Base-by-base conservation (phyloP, 768 basidiomycete genomes). In the Arthromyces matolae region DNA sequence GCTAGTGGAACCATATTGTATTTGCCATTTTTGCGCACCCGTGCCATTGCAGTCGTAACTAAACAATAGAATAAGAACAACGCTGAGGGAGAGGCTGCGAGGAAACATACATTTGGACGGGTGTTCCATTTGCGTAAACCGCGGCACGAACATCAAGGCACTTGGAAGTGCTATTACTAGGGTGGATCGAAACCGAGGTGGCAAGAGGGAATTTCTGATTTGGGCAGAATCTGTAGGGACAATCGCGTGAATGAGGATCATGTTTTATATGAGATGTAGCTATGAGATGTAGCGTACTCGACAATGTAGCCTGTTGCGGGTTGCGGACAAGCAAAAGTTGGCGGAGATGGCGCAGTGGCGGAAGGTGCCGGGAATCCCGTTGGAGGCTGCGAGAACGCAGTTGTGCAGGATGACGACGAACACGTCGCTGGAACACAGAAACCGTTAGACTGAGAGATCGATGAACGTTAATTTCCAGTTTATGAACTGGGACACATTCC, bases 1-100 rank as follows among this genome's bases (percentile, higher is more conserved):
- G 39, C 61, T 59, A 22, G 65, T 66, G 8, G 32, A 41, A 6
- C 62, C 67, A 7, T 47, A 44, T 24, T 49, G 54, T 25, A 70
- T 38, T 8, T 60, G 19, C 67, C 68, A 70, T 22, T 60, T 51
- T 22, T 68, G 67, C 1, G 64, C 66, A 14, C 43, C 46, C 5
- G 60, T 59, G 20, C 58, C 61, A 42, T 68, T 67, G 50, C 67
- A 70, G 42, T 68, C 66, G 32, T 62, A 66, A 31, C 67, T 70
- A 22, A 12, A n/a, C n/a, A n/a, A n/a, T n/a, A n/a, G 23, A 14
- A 3, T 2, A 14, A 13, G 20, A 19, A 2, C 4, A n/a, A 8
- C 14, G 16, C 3, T 16, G 34, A 8, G 12, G 33, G 29, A 29
- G 20, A 14, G 20, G 5, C 14, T 2, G n/a, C 10, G 7, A 47